Conservation (phyloP, 306 rosid genomes). For the Lablab purpureus region DNA sequence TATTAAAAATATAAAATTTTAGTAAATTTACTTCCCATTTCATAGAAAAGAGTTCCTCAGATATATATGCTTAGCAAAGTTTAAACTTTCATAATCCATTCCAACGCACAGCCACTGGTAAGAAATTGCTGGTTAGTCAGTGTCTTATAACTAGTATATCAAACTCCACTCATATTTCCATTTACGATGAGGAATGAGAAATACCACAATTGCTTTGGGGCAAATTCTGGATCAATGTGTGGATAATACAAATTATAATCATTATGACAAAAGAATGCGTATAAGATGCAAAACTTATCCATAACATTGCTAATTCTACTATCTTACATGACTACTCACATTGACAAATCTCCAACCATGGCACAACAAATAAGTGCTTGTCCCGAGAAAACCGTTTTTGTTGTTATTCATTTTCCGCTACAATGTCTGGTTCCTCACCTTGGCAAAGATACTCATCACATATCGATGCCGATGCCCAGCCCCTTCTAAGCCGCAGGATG, state of each 20-base stretch:
- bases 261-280: constrained; percentile 47
- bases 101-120: too few relatives aligned
- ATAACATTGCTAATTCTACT: constrained; percentile 46
- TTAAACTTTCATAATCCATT: too few relatives aligned
- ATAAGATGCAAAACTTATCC: constrained; percentile 39
- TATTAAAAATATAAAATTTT: too few relatives aligned
- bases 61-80: too few relatives aligned
- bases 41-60: too few relatives aligned
- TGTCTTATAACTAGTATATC: neutral
- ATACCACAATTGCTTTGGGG: constrained; percentile 36
- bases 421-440: constrained; percentile 83
- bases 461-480: constrained; percentile 82
- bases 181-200: constrained; percentile 36
- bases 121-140: neutral
- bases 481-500: constrained; percentile 88
- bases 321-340: constrained; percentile 48
- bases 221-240: constrained; percentile 41
- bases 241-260: constrained; percentile 32
- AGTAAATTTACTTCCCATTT: too few relatives aligned
- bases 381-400: constrained; percentile 10
- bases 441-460: constrained; percentile 97
- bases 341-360: constrained; percentile 35
- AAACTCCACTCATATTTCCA: neutral
- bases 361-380: neutral
- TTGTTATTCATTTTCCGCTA: constrained; percentile 81